phyloP scores from a whole-genome alignment of 352 stramenopile genomes.

The Phytophthora agathidicida region DNA sequence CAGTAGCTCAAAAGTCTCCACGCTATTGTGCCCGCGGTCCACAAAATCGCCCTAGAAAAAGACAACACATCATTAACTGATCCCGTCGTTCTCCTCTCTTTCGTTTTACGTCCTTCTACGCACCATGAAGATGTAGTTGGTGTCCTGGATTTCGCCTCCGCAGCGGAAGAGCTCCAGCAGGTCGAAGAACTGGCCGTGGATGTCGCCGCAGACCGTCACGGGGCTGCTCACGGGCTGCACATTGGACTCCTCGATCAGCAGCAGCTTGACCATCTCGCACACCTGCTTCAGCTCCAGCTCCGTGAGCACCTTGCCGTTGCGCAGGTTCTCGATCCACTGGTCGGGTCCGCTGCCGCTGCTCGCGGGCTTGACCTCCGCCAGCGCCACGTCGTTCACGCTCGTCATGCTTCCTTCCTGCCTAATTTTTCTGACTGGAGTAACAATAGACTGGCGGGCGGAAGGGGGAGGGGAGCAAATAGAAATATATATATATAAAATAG shows the following conservation, averaged over 20 bases:
- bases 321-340: slow-evolving; percentile 87
- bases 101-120: slow-evolving; percentile 1
- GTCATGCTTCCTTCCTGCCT: slow-evolving; percentile 44
- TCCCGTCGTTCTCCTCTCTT: too few species aligned
- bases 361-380: slow-evolving; percentile 57
- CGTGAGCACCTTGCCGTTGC: slow-evolving; percentile 77
- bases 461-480: too few species aligned
- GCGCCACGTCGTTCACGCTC: slow-evolving; percentile 66
- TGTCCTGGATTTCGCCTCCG: slow-evolving; percentile 83
- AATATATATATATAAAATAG: too few species aligned
- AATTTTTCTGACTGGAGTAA: slow-evolving; percentile 16
- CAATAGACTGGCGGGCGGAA: slow-evolving; percentile 39
- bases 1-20: slow-evolving; percentile 91
- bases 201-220: slow-evolving; percentile 90
- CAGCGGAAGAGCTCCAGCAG: slow-evolving; percentile 89
- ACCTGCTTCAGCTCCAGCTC: slow-evolving; percentile 91
- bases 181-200: slow-evolving; percentile 92
- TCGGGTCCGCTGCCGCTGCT: slow-evolving; percentile 71
- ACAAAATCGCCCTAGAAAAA: slow-evolving; percentile 85
- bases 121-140: slow-evolving; percentile 93
- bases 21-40: slow-evolving; percentile 90
- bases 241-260: slow-evolving; percentile 93
- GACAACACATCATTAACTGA: slow-evolving; percentile 1
- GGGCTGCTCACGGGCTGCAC: slow-evolving; percentile 90
- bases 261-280: slow-evolving; percentile 91